Conservation (phyloP, 2,329 filamentous ascomycete genomes). For the Didymella exigua region DNA sequence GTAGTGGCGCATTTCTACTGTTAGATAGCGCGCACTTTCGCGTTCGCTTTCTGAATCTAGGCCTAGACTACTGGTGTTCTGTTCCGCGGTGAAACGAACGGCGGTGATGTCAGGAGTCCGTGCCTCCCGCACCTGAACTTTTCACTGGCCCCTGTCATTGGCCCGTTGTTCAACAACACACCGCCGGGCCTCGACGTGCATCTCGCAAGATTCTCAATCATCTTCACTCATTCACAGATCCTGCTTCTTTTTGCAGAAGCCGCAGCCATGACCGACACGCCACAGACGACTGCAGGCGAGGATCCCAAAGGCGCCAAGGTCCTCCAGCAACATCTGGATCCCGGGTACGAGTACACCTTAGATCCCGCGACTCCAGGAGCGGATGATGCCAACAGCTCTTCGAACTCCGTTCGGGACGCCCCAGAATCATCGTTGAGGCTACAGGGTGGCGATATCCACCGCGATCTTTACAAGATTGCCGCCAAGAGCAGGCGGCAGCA, state of each 20-base stretch:
- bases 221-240: not conserved
- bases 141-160: slow-evolving; percentile 32
- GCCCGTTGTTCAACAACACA: slow-evolving; percentile 26
- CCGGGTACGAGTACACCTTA: slow-evolving; percentile 50
- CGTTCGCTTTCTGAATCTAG: not conserved
- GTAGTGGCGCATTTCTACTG: not conserved
- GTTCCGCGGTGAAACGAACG: slow-evolving; percentile 16
- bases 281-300: slow-evolving; percentile 34
- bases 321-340: slow-evolving; percentile 51
- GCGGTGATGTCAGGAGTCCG: slow-evolving; percentile 37
- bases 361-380: slow-evolving; percentile 40
- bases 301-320: slow-evolving; percentile 44
- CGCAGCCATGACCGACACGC: slow-evolving; percentile 37
- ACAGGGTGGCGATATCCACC: slow-evolving; percentile 78
- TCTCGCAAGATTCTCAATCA: slow-evolving; percentile 3
- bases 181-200: slow-evolving; percentile 22
- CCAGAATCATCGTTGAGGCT: slow-evolving; percentile 71
- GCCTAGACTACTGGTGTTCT: slow-evolving; percentile 10
- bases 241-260: not conserved
- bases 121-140: slow-evolving; percentile 29
- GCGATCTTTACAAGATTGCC: slow-evolving; percentile 76
- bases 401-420: slow-evolving; percentile 26
- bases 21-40: not conserved
- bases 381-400: slow-evolving; percentile 32
- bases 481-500: slow-evolving; percentile 57